phyloP scores from a whole-genome alignment of 352 stramenopile species.

The Globisporangium cylindrosporum region DNA sequence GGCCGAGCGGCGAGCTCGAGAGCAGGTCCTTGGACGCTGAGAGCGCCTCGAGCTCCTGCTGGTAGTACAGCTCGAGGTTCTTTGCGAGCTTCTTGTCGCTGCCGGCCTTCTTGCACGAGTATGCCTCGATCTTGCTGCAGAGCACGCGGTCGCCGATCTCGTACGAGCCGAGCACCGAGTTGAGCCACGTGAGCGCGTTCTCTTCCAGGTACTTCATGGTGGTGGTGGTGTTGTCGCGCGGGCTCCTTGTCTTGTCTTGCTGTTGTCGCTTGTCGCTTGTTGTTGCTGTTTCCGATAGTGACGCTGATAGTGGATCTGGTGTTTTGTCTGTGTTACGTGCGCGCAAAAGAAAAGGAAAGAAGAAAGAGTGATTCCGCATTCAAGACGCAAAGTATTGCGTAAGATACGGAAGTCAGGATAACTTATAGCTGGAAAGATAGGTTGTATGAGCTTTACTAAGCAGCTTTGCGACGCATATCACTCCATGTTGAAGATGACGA shows the following conservation, averaged over 20 bases:
- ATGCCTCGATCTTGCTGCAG: conserved; percentile 86
- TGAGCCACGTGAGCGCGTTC: conserved; percentile 86
- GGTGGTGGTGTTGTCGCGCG: not conserved
- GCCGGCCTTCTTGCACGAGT: conserved; percentile 91
- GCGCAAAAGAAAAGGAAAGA: conserved; percentile 3
- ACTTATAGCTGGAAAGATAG: not conserved
- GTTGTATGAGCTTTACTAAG: not conserved
- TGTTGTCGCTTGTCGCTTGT: conserved; percentile 2
- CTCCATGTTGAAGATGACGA: not conserved
- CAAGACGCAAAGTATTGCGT: not conserved
- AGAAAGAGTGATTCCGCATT: not conserved
- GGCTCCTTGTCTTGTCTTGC: not conserved
- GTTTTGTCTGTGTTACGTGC: not conserved
- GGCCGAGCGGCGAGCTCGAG: conserved; percentile 74
- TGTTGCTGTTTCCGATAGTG: conserved; percentile 6
- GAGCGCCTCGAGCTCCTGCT: conserved; percentile 66
- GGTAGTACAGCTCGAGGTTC: conserved; percentile 85
- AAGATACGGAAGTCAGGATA: not conserved
- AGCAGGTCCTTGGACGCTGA: conserved; percentile 40
- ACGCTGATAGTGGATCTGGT: not conserved
- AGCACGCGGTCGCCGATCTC: conserved; percentile 87
- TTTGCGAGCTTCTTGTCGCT: conserved; percentile 92
- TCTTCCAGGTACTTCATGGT: conserved; percentile 94
- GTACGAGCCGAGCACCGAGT: conserved; percentile 84
- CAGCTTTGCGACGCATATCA: not conserved